A percentile compares a stretch with the other conserved stretches of the same genome.
These are phyloP conservation scores for Aspergillus sp. DNA, from an alignment of 2,329 filamentous ascomycete species.

Conservation along the genomic window DNA sequence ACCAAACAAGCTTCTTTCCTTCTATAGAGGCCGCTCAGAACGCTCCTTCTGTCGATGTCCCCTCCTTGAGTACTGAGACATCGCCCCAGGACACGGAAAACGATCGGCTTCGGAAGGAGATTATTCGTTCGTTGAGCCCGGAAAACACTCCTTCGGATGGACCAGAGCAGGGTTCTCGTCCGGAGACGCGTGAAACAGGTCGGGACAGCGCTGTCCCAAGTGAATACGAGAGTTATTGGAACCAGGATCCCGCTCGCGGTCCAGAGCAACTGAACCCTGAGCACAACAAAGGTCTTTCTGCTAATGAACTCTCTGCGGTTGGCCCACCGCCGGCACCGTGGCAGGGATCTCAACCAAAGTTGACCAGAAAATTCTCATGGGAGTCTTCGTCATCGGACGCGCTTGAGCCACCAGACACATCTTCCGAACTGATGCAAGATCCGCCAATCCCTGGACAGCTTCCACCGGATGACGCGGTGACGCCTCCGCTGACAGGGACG, in stretches of 20 bases:
- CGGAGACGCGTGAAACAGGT: slow-evolving; percentile 8
- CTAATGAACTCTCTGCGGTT: slow-evolving; percentile 2
- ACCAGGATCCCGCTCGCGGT: slow-evolving; percentile 14
- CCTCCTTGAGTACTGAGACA: slow-evolving; percentile 26
- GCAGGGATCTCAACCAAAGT: slow-evolving; percentile 14
- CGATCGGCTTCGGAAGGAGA: slow-evolving; percentile 40
- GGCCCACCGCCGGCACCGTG: slow-evolving; percentile 6
- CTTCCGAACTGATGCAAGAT: slow-evolving; percentile 7
- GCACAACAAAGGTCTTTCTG: slow-evolving; percentile 1
- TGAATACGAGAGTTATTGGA: slow-evolving; percentile 34
- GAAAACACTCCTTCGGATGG: slow-evolving; percentile 25
- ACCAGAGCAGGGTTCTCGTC: slow-evolving; percentile 14
- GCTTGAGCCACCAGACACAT: slow-evolving; percentile 9
- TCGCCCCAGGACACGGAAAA: slow-evolving; percentile 35
- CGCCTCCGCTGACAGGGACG: slow-evolving; percentile 6
- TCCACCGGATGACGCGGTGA: slow-evolving; percentile 9
- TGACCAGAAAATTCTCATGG: slow-evolving; percentile 39
- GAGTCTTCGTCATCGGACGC: slow-evolving; percentile 24
- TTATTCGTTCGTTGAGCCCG: slow-evolving; percentile 41
- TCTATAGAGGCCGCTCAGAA: slow-evolving; percentile 10
- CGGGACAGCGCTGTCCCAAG: slow-evolving; percentile 27
- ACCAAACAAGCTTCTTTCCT: background rate
- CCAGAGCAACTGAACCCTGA: slow-evolving; percentile 8
- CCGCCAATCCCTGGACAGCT: slow-evolving; percentile 14
- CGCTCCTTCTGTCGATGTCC: slow-evolving; percentile 26